Evolutionary conservation across 306 rosid genomes (phyloP).

Genomic region (Alnus glutinosa): DNA sequence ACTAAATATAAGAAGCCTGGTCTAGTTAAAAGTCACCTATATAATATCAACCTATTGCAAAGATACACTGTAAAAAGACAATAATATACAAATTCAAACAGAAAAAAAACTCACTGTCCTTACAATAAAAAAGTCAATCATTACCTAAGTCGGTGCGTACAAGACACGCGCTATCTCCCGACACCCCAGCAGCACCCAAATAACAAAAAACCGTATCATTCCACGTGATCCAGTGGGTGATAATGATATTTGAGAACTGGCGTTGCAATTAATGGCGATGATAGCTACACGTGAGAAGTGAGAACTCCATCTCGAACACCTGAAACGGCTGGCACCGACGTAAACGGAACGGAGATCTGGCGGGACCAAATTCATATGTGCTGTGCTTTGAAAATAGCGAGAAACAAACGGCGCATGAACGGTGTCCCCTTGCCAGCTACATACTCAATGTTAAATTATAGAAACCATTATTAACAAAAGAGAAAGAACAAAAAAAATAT

Average conservation of each 20-base stretch:
- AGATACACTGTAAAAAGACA: no score
- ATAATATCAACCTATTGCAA: no score
- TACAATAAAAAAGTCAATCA: no score
- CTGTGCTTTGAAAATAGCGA: background rate
- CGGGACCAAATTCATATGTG: background rate
- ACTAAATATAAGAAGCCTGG: no score
- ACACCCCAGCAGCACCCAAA: no score
- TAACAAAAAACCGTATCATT: background rate
- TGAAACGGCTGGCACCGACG: slow-evolving; percentile 40
- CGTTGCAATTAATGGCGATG: background rate
- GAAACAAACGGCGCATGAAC: slow-evolving; percentile 43
- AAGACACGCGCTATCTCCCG: no score
- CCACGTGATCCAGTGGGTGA: background rate
- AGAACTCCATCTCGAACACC: background rate
- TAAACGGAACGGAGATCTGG: slow-evolving; percentile 56
- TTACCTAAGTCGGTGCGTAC: no score
- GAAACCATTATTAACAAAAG: background rate
- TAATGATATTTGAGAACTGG: background rate
- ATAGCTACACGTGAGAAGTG: background rate
- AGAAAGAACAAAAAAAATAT: background rate
- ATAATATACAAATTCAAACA: no score
- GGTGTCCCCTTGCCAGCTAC: slow-evolving; percentile 14
- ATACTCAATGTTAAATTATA: background rate
- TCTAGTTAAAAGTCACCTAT: no score
- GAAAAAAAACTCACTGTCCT: no score